Evolutionary conservation across 495 filamentous ascomycete species (phyloP).

Genomic region (Podospora anserina): DNA sequence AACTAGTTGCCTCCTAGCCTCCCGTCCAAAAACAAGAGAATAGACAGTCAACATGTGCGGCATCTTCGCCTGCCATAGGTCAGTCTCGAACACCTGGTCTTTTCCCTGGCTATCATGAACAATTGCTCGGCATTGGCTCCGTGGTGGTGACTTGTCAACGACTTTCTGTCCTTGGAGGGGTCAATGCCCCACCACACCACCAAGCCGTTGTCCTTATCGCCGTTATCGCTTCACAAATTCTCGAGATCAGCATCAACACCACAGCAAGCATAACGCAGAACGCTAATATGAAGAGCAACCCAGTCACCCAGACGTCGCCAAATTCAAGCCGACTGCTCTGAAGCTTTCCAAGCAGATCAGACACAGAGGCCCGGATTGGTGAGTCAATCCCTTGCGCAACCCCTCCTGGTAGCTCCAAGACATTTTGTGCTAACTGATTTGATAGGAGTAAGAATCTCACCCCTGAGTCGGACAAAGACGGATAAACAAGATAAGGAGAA

Average conservation of each 20-base stretch:
- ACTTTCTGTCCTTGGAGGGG: constrained; percentile 13
- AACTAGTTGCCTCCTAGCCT: background rate
- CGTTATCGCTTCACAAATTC: constrained; percentile 7
- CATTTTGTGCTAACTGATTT: constrained; percentile 57
- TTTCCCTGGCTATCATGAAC: constrained; percentile 7
- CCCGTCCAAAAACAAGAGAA: background rate
- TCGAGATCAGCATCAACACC: background rate
- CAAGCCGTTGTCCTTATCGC: constrained; percentile 23
- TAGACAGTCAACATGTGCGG: constrained; percentile 57
- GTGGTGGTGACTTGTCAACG: background rate
- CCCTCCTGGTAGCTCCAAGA: background rate
- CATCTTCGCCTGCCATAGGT: constrained; percentile 95
- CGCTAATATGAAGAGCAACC: constrained; percentile 23
- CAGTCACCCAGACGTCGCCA: constrained; percentile 91
- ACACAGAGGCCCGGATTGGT: background rate
- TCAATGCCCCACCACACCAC: constrained; percentile 29
- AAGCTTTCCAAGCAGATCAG: constrained; percentile 74
- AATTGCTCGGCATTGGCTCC: background rate
- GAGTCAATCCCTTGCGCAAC: background rate
- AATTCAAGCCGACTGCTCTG: constrained; percentile 95
- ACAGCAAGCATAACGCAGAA: background rate
- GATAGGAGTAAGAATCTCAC: constrained; percentile 83
- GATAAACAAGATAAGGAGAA: constrained; percentile 7
- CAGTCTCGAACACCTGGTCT: constrained; percentile 36
- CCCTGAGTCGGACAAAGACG: constrained; percentile 24